Evolutionary conservation across 192 early-diverging fungal genomes (phyloP), one percentile per base, ranked within the genome.

Genomic region (Gigaspora rosea): DNA sequence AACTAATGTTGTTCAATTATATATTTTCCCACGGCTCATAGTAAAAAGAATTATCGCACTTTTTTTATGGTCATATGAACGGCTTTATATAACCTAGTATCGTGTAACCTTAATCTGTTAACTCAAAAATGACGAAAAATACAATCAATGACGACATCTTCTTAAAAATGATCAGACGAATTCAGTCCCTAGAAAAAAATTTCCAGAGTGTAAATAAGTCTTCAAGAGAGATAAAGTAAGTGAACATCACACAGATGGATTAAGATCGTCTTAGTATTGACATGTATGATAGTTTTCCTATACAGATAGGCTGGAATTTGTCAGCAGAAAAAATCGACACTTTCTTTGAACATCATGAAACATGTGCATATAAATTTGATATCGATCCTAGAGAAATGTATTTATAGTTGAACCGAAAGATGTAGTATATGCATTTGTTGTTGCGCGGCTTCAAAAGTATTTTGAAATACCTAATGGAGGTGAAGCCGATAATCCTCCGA

Each of bases 231-330:
- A 27, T 0, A 27, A 27, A 27, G 27, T 71, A 56, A 71, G 54
- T 71, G 11, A 67, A 67, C 47, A 67, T 67, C 9, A 71, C 18
- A 57, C 52, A 36, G 50, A 71, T 2, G 52, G 0, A 71, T 71
- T 71, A 35, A 71, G 4, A 56, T 71, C 6, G 0, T 20, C 7
- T 51, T 7, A 71, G 33, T 71, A 57, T 71, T 71, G 70, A 71
- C 70, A 71, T 27, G 54, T 71, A 71, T 71, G 49, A 57, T 71
- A 71, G 70, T 71, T 71, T 71, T 32, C 70, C 70, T 71, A 71
- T 71, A 56, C 70, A 71, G 70, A 71, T 71, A 71, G 70, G 70
- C 70, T 71, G 70, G 70, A 52, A 56, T 71, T 71, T 57, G 52
- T 71, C 70, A 0, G 54, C 56, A 27, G 8, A 57, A 71, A 57